Evolutionary conservation across 2,329 filamentous ascomycete species (phyloP), one percentile per base, ranked within the genome.

Genomic region (Xylaria hypoxylon): DNA sequence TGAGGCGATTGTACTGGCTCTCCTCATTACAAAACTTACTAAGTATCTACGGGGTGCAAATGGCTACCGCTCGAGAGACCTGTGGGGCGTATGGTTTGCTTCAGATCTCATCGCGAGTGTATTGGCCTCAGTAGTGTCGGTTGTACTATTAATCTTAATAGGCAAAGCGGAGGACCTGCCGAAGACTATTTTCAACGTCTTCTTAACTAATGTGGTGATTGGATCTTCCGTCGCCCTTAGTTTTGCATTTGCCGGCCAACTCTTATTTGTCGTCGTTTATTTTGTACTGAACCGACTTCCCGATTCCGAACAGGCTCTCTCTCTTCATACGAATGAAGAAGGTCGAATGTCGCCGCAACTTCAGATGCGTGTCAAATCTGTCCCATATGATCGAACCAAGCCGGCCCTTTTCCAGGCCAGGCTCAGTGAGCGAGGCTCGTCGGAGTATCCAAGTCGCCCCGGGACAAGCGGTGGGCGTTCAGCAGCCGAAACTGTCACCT

Each of bases 351-450:
- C 76, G 10, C 73, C 76, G 11, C 67, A 56, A n/a, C 24, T 65
- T 24, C 70, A 75, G 22, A 75, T 76, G 31, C 78, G 81, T n/a
- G 76, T 87, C 70, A 88, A 87, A 75, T 79, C 85, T 4, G 80
- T 87, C 22, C 83, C 81, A 2, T 88, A 88, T 72, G 68, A 64
- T 24, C 70, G 69, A 80, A 83, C 72, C 77, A 82, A 67, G 84
- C 68, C 84, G 0, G 75, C 76, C 33, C 78, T 79, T 8, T 73
- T 73, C 2, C 72, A 75, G 42, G 74, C 76, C 10, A 76, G 78
- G 22, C 65, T 73, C 10, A 77, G 76, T 15, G 76, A 78, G 44
- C 75, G 75, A 62, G 69, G 72, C 26, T 81, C 80, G 4, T 76
- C 78, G 40, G 79, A 79, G 6, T 80, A 77, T 5, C 76, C 73